Evolutionary conservation across 805 yeast species (phyloP), one percentile per base, ranked within the genome.

Genomic region (Saccharomyces eubayanus): DNA sequence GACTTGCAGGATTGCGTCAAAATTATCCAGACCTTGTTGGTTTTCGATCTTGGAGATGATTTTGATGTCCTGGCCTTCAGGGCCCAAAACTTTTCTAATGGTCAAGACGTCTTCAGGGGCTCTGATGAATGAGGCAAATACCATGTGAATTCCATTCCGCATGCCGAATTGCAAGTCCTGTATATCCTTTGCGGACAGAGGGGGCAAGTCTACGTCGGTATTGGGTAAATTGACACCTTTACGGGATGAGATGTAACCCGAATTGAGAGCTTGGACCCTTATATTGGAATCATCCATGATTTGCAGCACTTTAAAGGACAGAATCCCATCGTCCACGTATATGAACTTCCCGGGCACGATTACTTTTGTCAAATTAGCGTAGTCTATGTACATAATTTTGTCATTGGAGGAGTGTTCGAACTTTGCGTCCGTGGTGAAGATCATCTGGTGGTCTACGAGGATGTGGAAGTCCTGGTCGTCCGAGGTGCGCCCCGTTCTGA

Each of bases 1-100:
- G 75, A 84, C 96, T 67, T 74, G 73, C 72, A 94, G 84, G 71
- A 94, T 94, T 59, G 88, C 97, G 75, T 94, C 99, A 72, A 94
- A 94, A 84, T 94, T 94, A 87, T 94, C 91, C 68, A 94, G 98
- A 82, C 99, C 99, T 78, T 94, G 99, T 79, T 92, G 98, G 81
- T 90, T 91, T 82, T 94, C 99, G 72, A 94, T 92, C 83, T 94
- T 94, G 73, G 89, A 85, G 67, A 94, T 91, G 77, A 94, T 90
- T 81, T 94, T 95, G 75, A 94, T 88, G 69, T 89, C 87, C 76
- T 85, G 85, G 72, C 99, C 99, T 52, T 89, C 96, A 77, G 89
- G 96, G 72, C 98, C 98, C 65, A 94, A 81, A 55, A 92, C 97
- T 70, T 83, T 78, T 78, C 99, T 87, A 77, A 94, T 94, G 70